Evolutionary conservation across 148 eudicot species (phyloP), one percentile per base, ranked within the genome.

Genomic region (Tetragonia tetragonoides): DNA sequence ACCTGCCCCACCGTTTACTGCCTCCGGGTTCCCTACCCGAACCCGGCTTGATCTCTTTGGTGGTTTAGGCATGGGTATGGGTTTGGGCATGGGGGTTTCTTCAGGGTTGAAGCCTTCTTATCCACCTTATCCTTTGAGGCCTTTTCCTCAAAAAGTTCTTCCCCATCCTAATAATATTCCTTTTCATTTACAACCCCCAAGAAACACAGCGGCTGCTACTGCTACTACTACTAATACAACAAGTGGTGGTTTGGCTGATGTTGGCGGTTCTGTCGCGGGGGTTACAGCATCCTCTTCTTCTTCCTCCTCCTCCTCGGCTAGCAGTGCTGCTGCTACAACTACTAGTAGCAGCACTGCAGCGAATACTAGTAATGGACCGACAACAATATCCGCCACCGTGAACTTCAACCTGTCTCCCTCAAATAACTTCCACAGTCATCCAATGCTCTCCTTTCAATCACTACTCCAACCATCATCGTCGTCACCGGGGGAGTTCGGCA

Each of bases 1-100:
- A 44, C 95, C 97, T 3, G 84, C 90, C 0, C 89, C 89, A 0
- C 97, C 97, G 0, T 90, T 92, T 61, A 37, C 88, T 2, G 72
- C 87, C 12, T 84, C 90, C 34, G 71, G 84, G 11, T 92, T 92
- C 54, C 68, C 84, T 0, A 77, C 69, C 47, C 73, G 91, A 14
- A 72, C 79, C 11, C 85, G 87, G 28, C 79, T 89, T 41, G 93
- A 89, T 83, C 80, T 86, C 60, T 84, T 84, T 34, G 87, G 82
- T 28, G 76, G 78, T 0, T 12, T 74, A 49, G 78, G 84, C 15
- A 66, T 73, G 75, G 64, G 74, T 18, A 51, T 53, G 42, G 75
- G 75, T 7, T 14, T 53, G 62, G 75, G 75, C 34, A 46, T 46
- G 47, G 70, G 59, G 12, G 12, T 49, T 80, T 37, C 20, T 5